Percentiles rank a stretch among this genome's conserved stretches.
Evolutionary conservation across 2,329 filamentous ascomycete species (phyloP).

Genomic region (Acephala macrosclerotiorum): DNA sequence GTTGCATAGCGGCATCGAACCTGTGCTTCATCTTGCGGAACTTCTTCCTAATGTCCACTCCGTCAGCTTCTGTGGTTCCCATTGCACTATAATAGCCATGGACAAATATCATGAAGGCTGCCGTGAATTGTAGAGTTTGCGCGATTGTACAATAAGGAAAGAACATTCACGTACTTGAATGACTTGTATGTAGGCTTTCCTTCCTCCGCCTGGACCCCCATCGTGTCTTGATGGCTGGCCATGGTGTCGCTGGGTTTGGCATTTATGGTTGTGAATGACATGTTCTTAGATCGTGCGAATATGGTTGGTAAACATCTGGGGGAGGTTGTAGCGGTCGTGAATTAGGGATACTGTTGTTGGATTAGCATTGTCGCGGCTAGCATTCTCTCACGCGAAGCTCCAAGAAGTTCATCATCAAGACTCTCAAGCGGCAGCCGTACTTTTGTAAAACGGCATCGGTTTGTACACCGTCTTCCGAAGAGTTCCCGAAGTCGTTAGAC

Average conservation of each 20-base stretch:
- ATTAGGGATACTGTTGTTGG: background rate
- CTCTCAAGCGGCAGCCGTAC: too few species aligned
- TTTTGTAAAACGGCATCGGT: too few species aligned
- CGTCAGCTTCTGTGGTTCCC: background rate
- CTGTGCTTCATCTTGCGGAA: constrained; percentile 88
- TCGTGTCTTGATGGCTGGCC: constrained; percentile 25
- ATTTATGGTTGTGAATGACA: background rate
- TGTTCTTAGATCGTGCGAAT: background rate
- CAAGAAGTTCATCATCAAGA: too few species aligned
- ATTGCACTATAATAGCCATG: background rate
- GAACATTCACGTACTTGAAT: constrained; percentile 46
- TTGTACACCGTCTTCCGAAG: background rate
- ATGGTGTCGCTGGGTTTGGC: constrained; percentile 20
- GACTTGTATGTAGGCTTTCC: constrained; percentile 46
- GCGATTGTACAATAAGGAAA: background rate
- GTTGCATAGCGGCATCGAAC: constrained; percentile 80
- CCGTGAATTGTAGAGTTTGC: constrained; percentile 24
- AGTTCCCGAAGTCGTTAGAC: constrained; percentile 1
- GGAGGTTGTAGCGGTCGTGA: background rate
- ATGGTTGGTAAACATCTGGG: background rate
- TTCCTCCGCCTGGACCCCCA: constrained; percentile 31
- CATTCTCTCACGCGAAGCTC: too few species aligned
- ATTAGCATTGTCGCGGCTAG: background rate
- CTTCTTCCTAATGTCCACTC: constrained; percentile 83
- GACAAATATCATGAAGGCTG: background rate